Base-by-base conservation (phyloP, 148 eudicot genomes). In the Rhododendron vialii region DNA sequence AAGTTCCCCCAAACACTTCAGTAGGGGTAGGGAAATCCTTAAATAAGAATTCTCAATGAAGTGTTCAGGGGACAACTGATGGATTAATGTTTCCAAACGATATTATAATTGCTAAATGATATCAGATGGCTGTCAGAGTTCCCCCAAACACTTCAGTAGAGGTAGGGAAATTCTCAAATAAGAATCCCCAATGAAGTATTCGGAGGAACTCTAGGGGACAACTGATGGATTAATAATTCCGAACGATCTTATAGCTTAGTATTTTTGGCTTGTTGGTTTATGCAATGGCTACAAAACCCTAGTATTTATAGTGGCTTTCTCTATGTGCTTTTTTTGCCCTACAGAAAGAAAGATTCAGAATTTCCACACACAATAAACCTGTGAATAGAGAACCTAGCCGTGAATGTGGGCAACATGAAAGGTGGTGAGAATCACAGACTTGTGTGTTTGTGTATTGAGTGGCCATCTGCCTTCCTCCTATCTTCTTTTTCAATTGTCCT, bases 321-420 rank as follows among this genome's bases (percentile, higher is more conserved):
- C 48, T 11, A 41, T 22, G 38, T 20, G 26, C 69, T n/a, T 67
- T 53, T 55, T 36, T 10, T 22, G 30, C 14, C 51, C 48, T 0
- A 10, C 1, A 35, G n/a, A 57, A 35, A 55, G 65, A 28, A 28
- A 47, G 59, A 33, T 7, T 22, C 14, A 7, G 81, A 78, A 78
- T 45, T 45, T 26, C 33, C 28, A 1, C 4, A 18, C 12, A 61
- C 1, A 1, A 57, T 35, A 81, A 81, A 81, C 71, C 69, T 51
- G n/a, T 53, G 47, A 57, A n/a, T 3, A 35, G 24, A 79, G 89
- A 84, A 87, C 81, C 81, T 84, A 84, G 86, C 53, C 86, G 55
- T 74, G 38, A 71, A 75, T 69, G 48, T 84, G 84, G 85, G 43
- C 59, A 30, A 45, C 51, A 45, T 88, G 86, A 63, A 15, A 67